These are phyloP conservation scores for Cucurbita maxima DNA, from an alignment of 306 rosid species.

Conservation along the genomic window DNA sequence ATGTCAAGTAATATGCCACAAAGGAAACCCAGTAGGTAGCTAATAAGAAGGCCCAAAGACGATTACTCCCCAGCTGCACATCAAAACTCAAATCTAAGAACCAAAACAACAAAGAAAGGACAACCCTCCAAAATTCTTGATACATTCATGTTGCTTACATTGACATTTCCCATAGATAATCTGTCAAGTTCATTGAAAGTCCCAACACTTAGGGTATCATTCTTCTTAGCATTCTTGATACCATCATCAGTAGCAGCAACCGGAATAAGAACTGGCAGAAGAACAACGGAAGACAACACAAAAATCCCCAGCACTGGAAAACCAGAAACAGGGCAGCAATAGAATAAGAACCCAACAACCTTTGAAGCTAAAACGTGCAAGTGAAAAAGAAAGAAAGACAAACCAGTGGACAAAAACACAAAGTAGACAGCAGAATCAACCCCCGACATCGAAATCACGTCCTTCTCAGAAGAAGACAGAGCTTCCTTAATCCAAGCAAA, in stretches of 20 bases:
- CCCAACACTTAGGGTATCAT: constrained; percentile 26
- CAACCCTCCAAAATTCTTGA: background rate
- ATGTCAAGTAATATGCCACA: constrained; percentile 48
- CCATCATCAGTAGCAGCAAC: constrained; percentile 45
- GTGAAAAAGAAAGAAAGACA: background rate
- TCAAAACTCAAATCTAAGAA: constrained; percentile 4
- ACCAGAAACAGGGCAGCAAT: background rate
- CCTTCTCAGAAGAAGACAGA: constrained; percentile 43
- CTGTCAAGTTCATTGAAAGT: constrained; percentile 53
- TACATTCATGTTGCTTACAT: constrained; percentile 15
- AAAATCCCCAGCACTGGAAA: constrained; percentile 60
- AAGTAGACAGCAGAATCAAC: constrained; percentile 88
- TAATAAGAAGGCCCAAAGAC: constrained; percentile 72
- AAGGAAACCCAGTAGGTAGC: constrained; percentile 71
- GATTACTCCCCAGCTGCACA: constrained; percentile 33
- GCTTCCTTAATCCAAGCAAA: constrained; percentile 77
- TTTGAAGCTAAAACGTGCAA: background rate
- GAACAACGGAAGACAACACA: constrained; percentile 45
- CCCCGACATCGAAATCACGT: constrained; percentile 61
- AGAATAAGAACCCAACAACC: background rate
- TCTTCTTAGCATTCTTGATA: background rate
- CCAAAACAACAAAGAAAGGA: background rate
- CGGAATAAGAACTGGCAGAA: constrained; percentile 78
- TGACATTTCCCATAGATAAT: constrained; percentile 58
- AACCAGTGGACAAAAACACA: constrained; percentile 71